Conservation (phyloP, 2,329 filamentous ascomycete genomes). For the Colletotrichum higginsianum region DNA sequence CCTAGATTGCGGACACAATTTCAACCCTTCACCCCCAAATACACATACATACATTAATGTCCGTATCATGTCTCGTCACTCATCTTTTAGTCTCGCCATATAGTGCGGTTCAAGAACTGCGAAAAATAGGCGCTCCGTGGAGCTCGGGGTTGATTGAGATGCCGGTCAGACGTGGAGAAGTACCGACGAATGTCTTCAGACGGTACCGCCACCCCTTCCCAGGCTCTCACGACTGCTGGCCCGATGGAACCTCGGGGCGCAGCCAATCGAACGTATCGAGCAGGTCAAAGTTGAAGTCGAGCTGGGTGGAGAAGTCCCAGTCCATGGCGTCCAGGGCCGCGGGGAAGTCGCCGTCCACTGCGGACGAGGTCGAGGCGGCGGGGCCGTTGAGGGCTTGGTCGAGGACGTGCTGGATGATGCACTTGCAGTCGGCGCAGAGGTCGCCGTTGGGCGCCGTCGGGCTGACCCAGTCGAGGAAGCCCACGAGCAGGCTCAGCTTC, state of each 20-base stretch:
- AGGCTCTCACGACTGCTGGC: slow-evolving; percentile 27
- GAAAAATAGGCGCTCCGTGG: background rate
- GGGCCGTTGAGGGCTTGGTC: slow-evolving; percentile 63
- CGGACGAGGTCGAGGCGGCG: slow-evolving; percentile 27
- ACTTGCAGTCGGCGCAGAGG: slow-evolving; percentile 62
- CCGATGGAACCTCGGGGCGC: slow-evolving; percentile 44
- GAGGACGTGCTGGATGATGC: slow-evolving; percentile 65
- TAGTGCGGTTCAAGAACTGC: background rate
- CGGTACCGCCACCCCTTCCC: background rate
- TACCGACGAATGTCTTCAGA: background rate
- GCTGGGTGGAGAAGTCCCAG: slow-evolving; percentile 52
- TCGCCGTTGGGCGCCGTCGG: slow-evolving; percentile 64
- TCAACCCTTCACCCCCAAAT: too few relatives aligned
- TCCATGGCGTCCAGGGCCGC: slow-evolving; percentile 47
- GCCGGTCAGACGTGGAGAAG: background rate
- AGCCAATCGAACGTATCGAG: slow-evolving; percentile 66
- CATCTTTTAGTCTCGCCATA: background rate
- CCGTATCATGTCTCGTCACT: background rate
- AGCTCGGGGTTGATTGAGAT: too few relatives aligned
- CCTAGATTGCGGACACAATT: too few relatives aligned
- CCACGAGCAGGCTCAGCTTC: slow-evolving; percentile 65
- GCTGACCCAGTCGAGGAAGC: slow-evolving; percentile 66
- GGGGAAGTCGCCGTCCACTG: slow-evolving; percentile 35
- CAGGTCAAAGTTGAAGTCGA: slow-evolving; percentile 63
- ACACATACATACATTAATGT: background rate